Base-by-base conservation (phyloP, 2,329 filamentous ascomycete species). In the Lasiodiplodia sp. region DNA sequence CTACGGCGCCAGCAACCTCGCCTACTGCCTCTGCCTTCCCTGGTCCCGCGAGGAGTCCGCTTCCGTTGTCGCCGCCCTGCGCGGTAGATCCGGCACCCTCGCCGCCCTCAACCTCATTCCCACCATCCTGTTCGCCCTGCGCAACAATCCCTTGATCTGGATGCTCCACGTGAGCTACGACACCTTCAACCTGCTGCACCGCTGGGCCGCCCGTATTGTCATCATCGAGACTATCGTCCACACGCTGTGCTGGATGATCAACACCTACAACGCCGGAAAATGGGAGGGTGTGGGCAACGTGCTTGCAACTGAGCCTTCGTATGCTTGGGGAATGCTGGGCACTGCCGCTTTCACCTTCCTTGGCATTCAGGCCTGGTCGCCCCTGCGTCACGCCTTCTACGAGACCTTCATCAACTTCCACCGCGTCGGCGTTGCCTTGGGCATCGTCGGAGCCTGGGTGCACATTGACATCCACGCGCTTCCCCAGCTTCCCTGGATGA, bases 331-430 rank as follows among this genome's bases (percentile, higher is more conserved):
- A 53, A 85, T 88, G 74, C 82, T 90, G 31, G 90, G 86, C 56
- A 81, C 80, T 18, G 78, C 87, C 60, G 85, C 87, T 47, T 87
- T 97, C 76, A 73, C 87, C 51, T 77, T 92, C 55, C 84, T 98
- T 56, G 76, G 92, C 66, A 75, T 97, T 64, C 83, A 91, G 34
- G 91, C 93, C 11, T 83, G 92, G 66, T 95, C 93, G 2, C 91
- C 94, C 0, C 77, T 99, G 64, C 90, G 96, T 70, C 95, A 97
- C 79, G 94, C 94, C 49, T 97, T 97, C 78, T 99, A 99, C 83
- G 96, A 99, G 82, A 96, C 93, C 0, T 99, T 99, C 82, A 87
- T 98, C 74, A 93, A 92, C 77, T 81, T 91, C 37, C 96, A 98
- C 81, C 94, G 97, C 73, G 79, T 92, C 47, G 82, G 97, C 63